These are phyloP conservation scores for Yarrowia bubula DNA, from an alignment of 805 yeast species.

Conservation along the genomic window DNA sequence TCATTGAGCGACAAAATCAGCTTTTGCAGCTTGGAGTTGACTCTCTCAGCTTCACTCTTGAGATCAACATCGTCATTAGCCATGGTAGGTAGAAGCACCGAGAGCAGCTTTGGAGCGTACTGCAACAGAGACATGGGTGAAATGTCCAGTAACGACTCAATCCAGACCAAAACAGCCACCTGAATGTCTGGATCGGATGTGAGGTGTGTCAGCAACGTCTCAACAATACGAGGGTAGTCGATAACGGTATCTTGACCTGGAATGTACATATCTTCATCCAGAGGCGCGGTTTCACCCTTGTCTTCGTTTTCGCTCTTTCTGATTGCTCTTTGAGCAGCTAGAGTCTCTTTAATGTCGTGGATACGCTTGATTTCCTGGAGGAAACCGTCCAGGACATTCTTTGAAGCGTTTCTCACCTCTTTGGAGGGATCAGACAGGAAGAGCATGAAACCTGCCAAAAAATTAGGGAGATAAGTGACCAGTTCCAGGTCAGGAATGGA, in stretches of 20 bases:
- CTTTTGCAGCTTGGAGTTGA: slow-evolving; percentile 57
- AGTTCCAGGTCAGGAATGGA: slow-evolving; percentile 90
- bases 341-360: slow-evolving; percentile 58
- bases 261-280: slow-evolving; percentile 56
- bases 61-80: slow-evolving; percentile 52
- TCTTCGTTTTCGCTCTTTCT: slow-evolving; percentile 32
- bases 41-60: slow-evolving; percentile 52
- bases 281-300: slow-evolving; percentile 34
- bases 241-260: slow-evolving; percentile 81
- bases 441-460: slow-evolving; percentile 76
- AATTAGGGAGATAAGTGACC: slow-evolving; percentile 82
- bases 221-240: slow-evolving; percentile 76
- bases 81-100: slow-evolving; percentile 63
- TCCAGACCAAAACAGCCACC: slow-evolving; percentile 77
- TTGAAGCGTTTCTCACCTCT: slow-evolving; percentile 85
- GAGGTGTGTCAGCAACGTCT: slow-evolving; percentile 75
- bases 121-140: slow-evolving; percentile 74
- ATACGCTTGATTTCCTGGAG: slow-evolving; percentile 77
- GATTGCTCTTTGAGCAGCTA: slow-evolving; percentile 25
- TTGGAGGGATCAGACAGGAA: slow-evolving; percentile 79
- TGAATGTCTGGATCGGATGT: slow-evolving; percentile 74
- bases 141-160: slow-evolving; percentile 65
- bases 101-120: slow-evolving; percentile 69
- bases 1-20: slow-evolving; percentile 48
- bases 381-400: slow-evolving; percentile 68